Conservation (phyloP, 2,329 filamentous ascomycete species). For the Verticillium isaacii region DNA sequence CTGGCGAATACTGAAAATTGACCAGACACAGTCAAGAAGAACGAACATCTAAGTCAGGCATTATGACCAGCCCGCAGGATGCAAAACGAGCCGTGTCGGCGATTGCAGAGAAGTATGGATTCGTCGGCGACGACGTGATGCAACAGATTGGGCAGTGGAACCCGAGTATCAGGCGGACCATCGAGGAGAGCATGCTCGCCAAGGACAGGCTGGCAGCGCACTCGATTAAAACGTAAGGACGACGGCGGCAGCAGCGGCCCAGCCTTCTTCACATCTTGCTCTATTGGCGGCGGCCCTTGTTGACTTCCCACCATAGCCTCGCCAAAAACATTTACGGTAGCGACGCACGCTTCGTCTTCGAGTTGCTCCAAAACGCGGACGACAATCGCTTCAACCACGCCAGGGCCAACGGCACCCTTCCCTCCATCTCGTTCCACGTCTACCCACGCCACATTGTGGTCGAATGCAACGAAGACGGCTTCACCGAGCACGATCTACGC, state of each 20-base stretch:
- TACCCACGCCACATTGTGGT: constrained; percentile 31
- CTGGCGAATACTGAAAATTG: neutral
- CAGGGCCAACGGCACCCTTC: constrained; percentile 10
- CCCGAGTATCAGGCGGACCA: neutral
- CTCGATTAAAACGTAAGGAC: constrained; percentile 2
- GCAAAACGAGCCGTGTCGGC: neutral
- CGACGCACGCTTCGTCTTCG: constrained; percentile 43
- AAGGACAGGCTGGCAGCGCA: neutral
- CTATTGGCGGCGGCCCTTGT: neutral
- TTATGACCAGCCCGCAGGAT: neutral
- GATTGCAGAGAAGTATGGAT: neutral
- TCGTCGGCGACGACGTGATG: neutral
- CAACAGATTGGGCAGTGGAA: neutral
- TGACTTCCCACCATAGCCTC: constrained; percentile 21
- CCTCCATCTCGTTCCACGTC: constrained; percentile 29
- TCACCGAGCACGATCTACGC: constrained; percentile 31
- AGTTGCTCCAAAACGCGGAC: constrained; percentile 51
- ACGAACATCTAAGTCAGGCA: neutral
- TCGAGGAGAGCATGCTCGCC: neutral
- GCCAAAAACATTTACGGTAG: constrained; percentile 36
- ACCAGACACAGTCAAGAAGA: neutral
- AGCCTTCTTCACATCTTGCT: neutral
- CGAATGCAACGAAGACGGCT: constrained; percentile 47
- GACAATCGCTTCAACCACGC: constrained; percentile 37
- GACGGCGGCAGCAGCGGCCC: neutral